Evolutionary conservation across 1,139 yeast species (phyloP), one percentile per base, ranked within the genome.

Genomic region (Geotrichum cucujoidarum): DNA sequence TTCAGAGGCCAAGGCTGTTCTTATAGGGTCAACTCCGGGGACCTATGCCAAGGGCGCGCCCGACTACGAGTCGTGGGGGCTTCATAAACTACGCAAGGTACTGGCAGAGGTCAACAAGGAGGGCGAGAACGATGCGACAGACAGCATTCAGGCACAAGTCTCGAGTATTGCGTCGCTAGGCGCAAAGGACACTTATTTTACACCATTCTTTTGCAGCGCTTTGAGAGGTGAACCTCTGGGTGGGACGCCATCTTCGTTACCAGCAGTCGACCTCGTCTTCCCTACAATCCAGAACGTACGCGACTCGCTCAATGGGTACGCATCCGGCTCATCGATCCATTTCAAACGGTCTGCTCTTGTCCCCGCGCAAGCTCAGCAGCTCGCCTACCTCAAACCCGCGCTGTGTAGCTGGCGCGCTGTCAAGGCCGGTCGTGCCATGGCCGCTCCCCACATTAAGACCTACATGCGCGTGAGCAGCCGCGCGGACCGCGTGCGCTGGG

Each of bases 361-460:
- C n/a, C 52, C 49, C 16, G 42, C 52, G 2, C 53, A 50, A 20
- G 45, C 47, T 35, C 53, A 56, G 35, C 66, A 62, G 47, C 49
- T 56, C 21, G 44, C 49, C 14, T 60, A 60, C 40, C 25, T 66
- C 41, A 35, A 48, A 34, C 63, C 65, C 0, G 45, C 48, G 14
- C 52, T 66, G 32, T 50, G 55, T 34, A 38, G 45, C 13, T 66
- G 70, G 70, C 40, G 41, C n/a, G 61, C 65, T 1, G 37, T 42
- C n/a, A 41, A 49, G 29, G 60, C 68, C 3, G 61, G 63, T 7
- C 50, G 70, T 5, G 55, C 58, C 16, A 45, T 62, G 16, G 63
- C 65, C 11, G 64, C 67, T 24, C 70, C 70, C 1, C 70, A 66
- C 50, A 62, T 66, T 49, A 66, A 66, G 52, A 66, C 70, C 1